Evolutionary conservation across 1,284 basidiomycete genomes (phyloP).

Genomic region (Fistulinella cinereoalba): DNA sequence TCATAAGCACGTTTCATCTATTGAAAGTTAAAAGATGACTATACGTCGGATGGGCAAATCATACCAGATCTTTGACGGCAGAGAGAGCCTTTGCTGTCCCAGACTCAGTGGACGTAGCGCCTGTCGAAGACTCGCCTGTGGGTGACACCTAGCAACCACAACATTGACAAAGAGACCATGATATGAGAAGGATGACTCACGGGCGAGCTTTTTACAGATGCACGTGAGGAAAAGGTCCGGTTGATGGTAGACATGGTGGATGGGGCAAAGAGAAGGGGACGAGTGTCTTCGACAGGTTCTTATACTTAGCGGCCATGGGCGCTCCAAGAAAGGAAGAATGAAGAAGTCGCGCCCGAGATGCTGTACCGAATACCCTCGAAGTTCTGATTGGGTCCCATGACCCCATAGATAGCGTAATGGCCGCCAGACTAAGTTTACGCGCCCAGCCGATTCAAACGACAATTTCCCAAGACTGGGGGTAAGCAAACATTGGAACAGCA

Average conservation of each 20-base stretch:
- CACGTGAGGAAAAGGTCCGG: constrained; percentile 30
- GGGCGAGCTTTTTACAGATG: constrained; percentile 27
- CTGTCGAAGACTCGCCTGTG: constrained; percentile 8
- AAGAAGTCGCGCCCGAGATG: constrained; percentile 6
- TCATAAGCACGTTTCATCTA: constrained; percentile 31
- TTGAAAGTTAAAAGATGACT: background rate
- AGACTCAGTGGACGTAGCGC: constrained; percentile 16
- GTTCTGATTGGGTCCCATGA: no score
- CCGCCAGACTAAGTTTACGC: background rate
- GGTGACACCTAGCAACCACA: constrained; percentile 12
- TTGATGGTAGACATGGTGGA: constrained; percentile 27
- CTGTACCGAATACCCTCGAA: constrained; percentile 30
- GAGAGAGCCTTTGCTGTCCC: constrained; percentile 24
- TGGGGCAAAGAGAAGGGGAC: constrained; percentile 3
- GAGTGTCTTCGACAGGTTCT: constrained; percentile 11
- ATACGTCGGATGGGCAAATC: background rate
- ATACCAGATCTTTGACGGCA: constrained; percentile 34
- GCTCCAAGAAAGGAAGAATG: constrained; percentile 15
- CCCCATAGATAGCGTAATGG: constrained; percentile 7
- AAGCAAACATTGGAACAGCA: no score
- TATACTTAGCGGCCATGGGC: constrained; percentile 18
- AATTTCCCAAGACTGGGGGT: no score
- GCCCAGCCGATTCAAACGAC: no score
- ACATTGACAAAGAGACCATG: background rate
- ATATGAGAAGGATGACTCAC: constrained; percentile 14